Percentiles rank a stretch among this genome's conserved stretches.
phyloP scores from a whole-genome alignment of 2,329 filamentous ascomycete species.

The Talaromyces atroroseus region DNA sequence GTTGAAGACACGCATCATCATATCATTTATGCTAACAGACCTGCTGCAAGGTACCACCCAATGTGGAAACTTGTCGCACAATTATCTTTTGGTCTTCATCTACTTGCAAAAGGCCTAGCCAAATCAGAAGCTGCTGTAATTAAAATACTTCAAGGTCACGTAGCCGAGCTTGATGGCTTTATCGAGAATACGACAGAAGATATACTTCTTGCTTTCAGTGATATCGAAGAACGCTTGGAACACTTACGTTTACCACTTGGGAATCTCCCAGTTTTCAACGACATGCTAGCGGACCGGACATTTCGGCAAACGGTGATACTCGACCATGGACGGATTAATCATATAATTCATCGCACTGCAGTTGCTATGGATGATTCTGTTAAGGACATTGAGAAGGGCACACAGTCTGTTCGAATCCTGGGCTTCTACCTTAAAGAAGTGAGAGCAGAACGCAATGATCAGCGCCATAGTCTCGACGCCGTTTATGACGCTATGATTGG shows the following conservation, averaged over 20 bases:
- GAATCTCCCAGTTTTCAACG: slow-evolving; percentile 76
- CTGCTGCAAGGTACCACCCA: slow-evolving; percentile 62
- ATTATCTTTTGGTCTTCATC: slow-evolving; percentile 87
- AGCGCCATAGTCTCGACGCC: slow-evolving; percentile 57
- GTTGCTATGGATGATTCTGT: slow-evolving; percentile 69
- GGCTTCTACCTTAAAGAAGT: slow-evolving; percentile 67
- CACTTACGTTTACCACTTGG: slow-evolving; percentile 77
- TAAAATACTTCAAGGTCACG: slow-evolving; percentile 81
- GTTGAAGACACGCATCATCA: background rate
- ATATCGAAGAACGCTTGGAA: slow-evolving; percentile 73
- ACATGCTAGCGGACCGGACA: slow-evolving; percentile 75
- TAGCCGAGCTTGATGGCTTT: slow-evolving; percentile 90
- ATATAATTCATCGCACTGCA: slow-evolving; percentile 76
- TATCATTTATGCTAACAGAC: background rate
- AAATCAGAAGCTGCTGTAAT: slow-evolving; percentile 86
- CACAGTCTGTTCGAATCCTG: slow-evolving; percentile 70
- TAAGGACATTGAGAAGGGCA: slow-evolving; percentile 71
- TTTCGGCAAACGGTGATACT: slow-evolving; percentile 78
- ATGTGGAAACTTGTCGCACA: slow-evolving; percentile 86
- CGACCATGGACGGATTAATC: slow-evolving; percentile 86
- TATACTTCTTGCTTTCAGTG: slow-evolving; percentile 68
- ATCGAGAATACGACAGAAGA: slow-evolving; percentile 82
- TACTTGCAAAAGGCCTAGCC: slow-evolving; percentile 76
- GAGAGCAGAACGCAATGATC: slow-evolving; percentile 55
- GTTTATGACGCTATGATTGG: slow-evolving; percentile 88